phyloP scores from a whole-genome alignment of 2,329 filamentous ascomycete genomes.

The Arthrobotrys sphaeroides region DNA sequence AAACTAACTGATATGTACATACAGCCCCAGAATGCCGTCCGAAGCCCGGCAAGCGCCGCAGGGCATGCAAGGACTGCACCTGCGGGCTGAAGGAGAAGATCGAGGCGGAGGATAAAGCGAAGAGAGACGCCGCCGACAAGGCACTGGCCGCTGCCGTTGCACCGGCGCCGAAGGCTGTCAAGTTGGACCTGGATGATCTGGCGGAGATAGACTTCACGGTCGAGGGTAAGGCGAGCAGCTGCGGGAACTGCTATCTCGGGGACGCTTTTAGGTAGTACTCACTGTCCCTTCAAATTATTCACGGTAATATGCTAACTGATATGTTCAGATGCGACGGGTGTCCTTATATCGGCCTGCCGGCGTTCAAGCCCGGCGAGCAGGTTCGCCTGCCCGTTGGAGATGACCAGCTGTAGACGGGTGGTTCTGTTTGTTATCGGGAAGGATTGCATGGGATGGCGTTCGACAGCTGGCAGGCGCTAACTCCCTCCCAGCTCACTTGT shows the following conservation, averaged over 20 bases:
- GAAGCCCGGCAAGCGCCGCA: conserved; percentile 84
- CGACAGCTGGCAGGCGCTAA: neutral
- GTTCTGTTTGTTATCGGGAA: conserved; percentile 6
- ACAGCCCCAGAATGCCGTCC: conserved; percentile 85
- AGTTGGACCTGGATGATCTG: conserved; percentile 79
- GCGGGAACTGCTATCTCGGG: conserved; percentile 90
- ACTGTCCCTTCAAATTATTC: neutral
- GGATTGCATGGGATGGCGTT: conserved; percentile 26
- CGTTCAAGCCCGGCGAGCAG: conserved; percentile 97
- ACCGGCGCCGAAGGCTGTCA: conserved; percentile 64
- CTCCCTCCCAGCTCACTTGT: neutral
- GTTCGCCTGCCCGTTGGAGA: conserved; percentile 86
- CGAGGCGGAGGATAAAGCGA: conserved; percentile 81
- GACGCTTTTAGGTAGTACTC: conserved; percentile 79
- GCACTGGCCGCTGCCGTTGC: conserved; percentile 58
- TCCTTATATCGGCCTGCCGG: conserved; percentile 89
- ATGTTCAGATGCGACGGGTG: conserved; percentile 69
- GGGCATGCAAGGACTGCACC: conserved; percentile 97
- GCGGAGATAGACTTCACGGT: conserved; percentile 95
- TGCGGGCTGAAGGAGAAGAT: conserved; percentile 88
- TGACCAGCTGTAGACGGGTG: conserved; percentile 74
- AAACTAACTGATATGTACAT: conserved; percentile 56
- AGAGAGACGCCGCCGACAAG: conserved; percentile 72
- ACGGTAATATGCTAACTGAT: neutral
- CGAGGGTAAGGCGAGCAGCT: conserved; percentile 94